Evolutionary conservation across 2,329 filamentous ascomycete species (phyloP).

Genomic region (Clonostachys solani): DNA sequence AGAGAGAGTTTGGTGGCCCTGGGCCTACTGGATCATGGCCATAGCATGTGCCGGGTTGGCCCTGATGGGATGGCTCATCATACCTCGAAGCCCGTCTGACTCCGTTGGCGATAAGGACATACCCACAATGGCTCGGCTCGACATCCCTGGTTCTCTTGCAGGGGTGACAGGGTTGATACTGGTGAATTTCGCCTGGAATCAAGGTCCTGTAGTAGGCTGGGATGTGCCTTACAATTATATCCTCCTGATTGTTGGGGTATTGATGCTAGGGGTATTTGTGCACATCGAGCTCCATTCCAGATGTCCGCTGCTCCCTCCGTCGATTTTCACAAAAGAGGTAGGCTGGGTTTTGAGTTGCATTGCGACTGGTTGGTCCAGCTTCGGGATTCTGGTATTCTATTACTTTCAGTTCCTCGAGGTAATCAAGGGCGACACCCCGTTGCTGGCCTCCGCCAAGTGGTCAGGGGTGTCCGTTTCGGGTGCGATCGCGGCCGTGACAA

Average conservation of each 20-base stretch:
- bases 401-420: too few relatives aligned
- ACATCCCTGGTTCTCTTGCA: constrained; percentile 59
- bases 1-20: constrained; percentile 58
- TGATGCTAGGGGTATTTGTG: too few relatives aligned
- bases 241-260: constrained; percentile 54
- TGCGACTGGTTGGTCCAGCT: too few relatives aligned
- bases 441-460: too few relatives aligned
- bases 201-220: constrained; percentile 70
- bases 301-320: too few relatives aligned
- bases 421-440: too few relatives aligned
- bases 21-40: constrained; percentile 66
- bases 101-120: constrained; percentile 13
- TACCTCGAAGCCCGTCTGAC: constrained; percentile 22
- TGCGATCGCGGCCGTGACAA: too few relatives aligned
- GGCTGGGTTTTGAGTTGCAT: too few relatives aligned
- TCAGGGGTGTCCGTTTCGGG: too few relatives aligned
- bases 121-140: constrained; percentile 43
- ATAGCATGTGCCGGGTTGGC: constrained; percentile 38
- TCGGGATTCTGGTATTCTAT: too few relatives aligned
- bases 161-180: constrained; percentile 64
- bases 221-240: constrained; percentile 67
- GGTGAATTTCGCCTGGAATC: constrained; percentile 71
- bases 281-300: too few relatives aligned
- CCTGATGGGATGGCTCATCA: constrained; percentile 33
- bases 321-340: too few relatives aligned